These are phyloP conservation scores for Fusarium torreyae DNA, from an alignment of 2,329 filamentous ascomycete genomes.

Conservation along the genomic window DNA sequence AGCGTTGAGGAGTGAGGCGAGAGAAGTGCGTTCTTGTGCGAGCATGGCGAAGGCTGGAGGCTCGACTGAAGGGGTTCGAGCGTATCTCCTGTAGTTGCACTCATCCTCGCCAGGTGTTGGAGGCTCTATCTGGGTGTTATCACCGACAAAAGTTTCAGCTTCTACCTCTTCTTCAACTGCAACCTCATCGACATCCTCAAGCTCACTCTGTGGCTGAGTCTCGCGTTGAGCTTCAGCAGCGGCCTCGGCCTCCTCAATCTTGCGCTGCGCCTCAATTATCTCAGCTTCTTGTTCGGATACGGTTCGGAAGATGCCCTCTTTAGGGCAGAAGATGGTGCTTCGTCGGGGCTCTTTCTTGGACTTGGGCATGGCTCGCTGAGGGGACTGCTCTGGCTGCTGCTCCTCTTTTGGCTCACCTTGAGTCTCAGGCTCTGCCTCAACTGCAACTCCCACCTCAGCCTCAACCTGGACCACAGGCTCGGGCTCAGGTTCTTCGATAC, in stretches of 20 bases:
- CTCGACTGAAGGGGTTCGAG: conserved; percentile 74
- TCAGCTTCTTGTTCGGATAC: conserved; percentile 69
- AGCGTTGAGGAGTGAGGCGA: conserved; percentile 73
- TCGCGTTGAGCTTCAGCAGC: conserved; percentile 32
- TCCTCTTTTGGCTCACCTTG: conserved; percentile 16
- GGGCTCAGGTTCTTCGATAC: conserved; percentile 40
- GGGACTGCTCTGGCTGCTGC: conserved; percentile 49
- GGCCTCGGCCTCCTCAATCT: conserved; percentile 41
- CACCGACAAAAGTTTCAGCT: conserved; percentile 41
- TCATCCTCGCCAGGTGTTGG: conserved; percentile 55
- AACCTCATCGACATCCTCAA: conserved; percentile 27
- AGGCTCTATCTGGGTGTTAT: conserved; percentile 47
- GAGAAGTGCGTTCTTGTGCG: conserved; percentile 68
- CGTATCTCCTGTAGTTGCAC: conserved; percentile 60
- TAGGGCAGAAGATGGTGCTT: conserved; percentile 72
- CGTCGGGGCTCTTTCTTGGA: conserved; percentile 61
- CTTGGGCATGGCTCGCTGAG: conserved; percentile 43
- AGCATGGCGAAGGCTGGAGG: conserved; percentile 72
- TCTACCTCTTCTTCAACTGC: conserved; percentile 31
- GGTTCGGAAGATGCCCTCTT: conserved; percentile 75
- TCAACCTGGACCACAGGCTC: conserved; percentile 17
- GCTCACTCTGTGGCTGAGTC: conserved; percentile 6
- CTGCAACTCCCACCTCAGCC: conserved; percentile 22
- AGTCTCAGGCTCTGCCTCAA: conserved; percentile 11
- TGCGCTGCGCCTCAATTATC: conserved; percentile 57